A percentile compares a stretch with the other conserved stretches of the same genome.
Conservation (phyloP, 306 rosid species). For the Glycine soja region DNA sequence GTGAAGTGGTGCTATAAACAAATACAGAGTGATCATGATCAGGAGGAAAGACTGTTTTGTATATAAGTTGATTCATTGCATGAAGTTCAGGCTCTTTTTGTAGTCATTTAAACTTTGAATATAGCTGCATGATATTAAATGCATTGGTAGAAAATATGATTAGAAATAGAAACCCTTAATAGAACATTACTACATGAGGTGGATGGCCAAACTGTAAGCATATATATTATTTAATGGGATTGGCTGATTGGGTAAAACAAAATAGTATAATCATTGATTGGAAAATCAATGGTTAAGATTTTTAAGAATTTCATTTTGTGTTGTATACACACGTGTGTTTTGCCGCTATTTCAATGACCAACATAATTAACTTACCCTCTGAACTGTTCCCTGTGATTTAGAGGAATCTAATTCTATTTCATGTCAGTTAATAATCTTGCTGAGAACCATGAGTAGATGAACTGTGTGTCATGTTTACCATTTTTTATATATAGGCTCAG, state of each 20-base stretch:
- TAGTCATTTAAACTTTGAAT: constrained; percentile 6
- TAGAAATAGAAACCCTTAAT: constrained; percentile 7
- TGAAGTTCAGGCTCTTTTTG: neutral
- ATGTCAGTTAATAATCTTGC: neutral
- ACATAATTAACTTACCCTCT: neutral
- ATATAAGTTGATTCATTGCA: constrained; percentile 13
- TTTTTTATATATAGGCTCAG: neutral
- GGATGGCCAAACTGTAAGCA: neutral
- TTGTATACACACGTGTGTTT: neutral
- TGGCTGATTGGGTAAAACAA: neutral
- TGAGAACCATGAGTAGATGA: neutral
- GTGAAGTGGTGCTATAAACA: constrained; percentile 12
- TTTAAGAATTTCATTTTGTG: neutral
- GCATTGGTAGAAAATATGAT: neutral
- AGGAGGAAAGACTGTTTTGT: neutral
- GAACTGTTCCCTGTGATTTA: neutral
- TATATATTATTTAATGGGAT: neutral
- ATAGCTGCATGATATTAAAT: neutral
- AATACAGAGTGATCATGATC: neutral
- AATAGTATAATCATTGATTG: neutral
- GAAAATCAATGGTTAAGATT: neutral
- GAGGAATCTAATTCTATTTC: constrained; percentile 12
- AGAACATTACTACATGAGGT: neutral
- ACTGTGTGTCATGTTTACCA: neutral
- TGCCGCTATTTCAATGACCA: neutral